phyloP scores from a whole-genome alignment of 805 yeast genomes.

The Jamesozyma spencerorum region DNA sequence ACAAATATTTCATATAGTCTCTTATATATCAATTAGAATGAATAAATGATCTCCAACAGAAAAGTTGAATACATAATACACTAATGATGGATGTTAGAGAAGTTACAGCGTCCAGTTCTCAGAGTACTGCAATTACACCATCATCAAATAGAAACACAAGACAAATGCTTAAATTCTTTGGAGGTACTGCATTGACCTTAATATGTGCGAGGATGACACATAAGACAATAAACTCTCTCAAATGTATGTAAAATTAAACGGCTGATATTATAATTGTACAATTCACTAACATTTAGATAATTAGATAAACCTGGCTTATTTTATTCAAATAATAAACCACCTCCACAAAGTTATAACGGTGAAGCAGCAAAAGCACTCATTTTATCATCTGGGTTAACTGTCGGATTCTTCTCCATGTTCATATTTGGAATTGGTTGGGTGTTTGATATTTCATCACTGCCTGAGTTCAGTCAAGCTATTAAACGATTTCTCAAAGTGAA shows the following conservation, averaged over 20 bases:
- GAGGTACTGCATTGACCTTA: slow-evolving; percentile 64
- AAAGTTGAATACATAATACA: too few species aligned
- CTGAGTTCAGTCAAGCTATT: slow-evolving; percentile 40
- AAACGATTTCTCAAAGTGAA: slow-evolving; percentile 1
- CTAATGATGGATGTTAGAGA: too few species aligned
- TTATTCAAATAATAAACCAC: slow-evolving; percentile 62
- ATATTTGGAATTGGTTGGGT: slow-evolving; percentile 74
- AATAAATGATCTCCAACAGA: too few species aligned
- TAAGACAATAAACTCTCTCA: slow-evolving; percentile 62
- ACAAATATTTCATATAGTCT: too few species aligned
- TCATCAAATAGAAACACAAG: slow-evolving; percentile 52
- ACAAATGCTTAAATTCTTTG: slow-evolving; percentile 65
- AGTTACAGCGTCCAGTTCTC: too few species aligned
- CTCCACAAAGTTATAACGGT: slow-evolving; percentile 59
- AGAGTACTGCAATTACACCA: too few species aligned
- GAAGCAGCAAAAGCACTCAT: slow-evolving; percentile 83
- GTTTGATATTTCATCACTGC: slow-evolving; percentile 55
- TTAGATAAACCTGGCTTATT: slow-evolving; percentile 58
- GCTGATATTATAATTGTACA: too few species aligned
- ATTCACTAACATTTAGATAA: slow-evolving; percentile 8
- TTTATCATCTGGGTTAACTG: slow-evolving; percentile 68
- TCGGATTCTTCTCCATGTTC: slow-evolving; percentile 62
- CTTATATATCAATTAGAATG: too few species aligned
- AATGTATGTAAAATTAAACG: slow-evolving; percentile 36
- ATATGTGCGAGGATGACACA: slow-evolving; percentile 66